Evolutionary conservation across 108 stramenopile species (phyloP).

Genomic region (Chaetoceros tenuissimus): DNA sequence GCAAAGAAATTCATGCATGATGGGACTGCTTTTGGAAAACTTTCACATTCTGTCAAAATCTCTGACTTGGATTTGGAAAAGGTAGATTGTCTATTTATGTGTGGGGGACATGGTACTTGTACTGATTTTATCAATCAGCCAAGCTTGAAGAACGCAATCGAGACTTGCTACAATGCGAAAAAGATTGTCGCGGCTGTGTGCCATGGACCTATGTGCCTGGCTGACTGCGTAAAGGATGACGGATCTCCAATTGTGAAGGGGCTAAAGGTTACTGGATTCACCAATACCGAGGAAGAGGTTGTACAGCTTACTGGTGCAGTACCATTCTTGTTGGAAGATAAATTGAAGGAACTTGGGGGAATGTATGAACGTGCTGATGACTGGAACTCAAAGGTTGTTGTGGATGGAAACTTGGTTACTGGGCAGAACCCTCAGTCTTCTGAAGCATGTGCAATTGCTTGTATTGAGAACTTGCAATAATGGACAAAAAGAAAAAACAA

Average conservation of each 20-base stretch:
- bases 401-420: constrained; percentile 71
- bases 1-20: constrained; percentile 74
- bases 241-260: constrained; percentile 57
- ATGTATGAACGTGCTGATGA: constrained; percentile 66
- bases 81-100: constrained; percentile 54
- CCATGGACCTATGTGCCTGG: constrained; percentile 66
- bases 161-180: constrained; percentile 39
- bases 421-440: constrained; percentile 73
- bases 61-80: constrained; percentile 31
- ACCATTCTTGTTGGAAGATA: constrained; percentile 60
- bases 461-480: constrained; percentile 22
- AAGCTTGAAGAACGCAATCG: constrained; percentile 46
- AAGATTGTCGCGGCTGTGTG: constrained; percentile 68
- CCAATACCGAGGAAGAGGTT: constrained; percentile 65
- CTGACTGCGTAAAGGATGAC: constrained; percentile 49
- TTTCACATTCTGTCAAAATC: constrained; percentile 40
- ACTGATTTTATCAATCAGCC: constrained; percentile 48
- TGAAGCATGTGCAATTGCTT: constrained; percentile 39
- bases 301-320: constrained; percentile 43
- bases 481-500: not conserved
- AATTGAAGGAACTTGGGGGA: constrained; percentile 60
- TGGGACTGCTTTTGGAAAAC: constrained; percentile 40
- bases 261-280: constrained; percentile 60
- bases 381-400: constrained; percentile 56
- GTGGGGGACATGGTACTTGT: constrained; percentile 71